Conservation (phyloP, 345 rosid species). For the Tarenaya hassleriana region DNA sequence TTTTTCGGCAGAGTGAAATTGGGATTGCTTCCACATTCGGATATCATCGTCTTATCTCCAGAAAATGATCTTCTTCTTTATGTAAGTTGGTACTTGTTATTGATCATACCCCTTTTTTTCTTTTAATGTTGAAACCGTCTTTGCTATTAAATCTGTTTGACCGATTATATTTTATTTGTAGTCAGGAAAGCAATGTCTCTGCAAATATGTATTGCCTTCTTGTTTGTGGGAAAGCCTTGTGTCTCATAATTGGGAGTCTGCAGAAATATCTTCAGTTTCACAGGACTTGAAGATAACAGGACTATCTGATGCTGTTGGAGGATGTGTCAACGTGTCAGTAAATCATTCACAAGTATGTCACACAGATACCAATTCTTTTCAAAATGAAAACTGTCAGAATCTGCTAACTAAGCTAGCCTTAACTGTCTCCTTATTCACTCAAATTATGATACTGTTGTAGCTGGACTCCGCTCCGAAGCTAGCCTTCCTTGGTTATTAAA, state of each 20-base stretch:
- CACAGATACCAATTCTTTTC: slow-evolving; percentile 7
- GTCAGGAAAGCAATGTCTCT: slow-evolving; percentile 91
- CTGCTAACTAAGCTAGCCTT: slow-evolving; percentile 12
- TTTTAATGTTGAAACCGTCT: background rate
- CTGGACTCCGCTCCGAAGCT: background rate
- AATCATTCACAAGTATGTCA: slow-evolving; percentile 67
- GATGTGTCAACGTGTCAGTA: slow-evolving; percentile 61
- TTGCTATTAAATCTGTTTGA: slow-evolving; percentile 7
- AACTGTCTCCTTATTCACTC: slow-evolving; percentile 9
- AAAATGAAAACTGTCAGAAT: slow-evolving; percentile 14
- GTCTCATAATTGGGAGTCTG: slow-evolving; percentile 40
- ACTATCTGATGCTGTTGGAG: slow-evolving; percentile 79
- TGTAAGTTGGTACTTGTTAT: slow-evolving; percentile 47
- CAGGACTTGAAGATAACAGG: slow-evolving; percentile 63
- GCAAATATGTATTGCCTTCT: slow-evolving; percentile 69
- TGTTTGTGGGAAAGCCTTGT: slow-evolving; percentile 40
- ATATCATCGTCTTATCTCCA: slow-evolving; percentile 73
- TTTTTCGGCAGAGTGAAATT: slow-evolving; percentile 49
- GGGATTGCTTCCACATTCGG: slow-evolving; percentile 60
- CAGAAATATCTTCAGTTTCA: slow-evolving; percentile 42
- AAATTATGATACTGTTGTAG: slow-evolving; percentile 15
- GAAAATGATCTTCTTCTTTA: slow-evolving; percentile 71
- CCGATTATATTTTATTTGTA: slow-evolving; percentile 33
- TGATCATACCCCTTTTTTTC: slow-evolving; percentile 11
- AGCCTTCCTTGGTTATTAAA: too few species aligned